Conservation (phyloP, 2,329 filamentous ascomycete genomes). For the Paecilomyces formosus region DNA sequence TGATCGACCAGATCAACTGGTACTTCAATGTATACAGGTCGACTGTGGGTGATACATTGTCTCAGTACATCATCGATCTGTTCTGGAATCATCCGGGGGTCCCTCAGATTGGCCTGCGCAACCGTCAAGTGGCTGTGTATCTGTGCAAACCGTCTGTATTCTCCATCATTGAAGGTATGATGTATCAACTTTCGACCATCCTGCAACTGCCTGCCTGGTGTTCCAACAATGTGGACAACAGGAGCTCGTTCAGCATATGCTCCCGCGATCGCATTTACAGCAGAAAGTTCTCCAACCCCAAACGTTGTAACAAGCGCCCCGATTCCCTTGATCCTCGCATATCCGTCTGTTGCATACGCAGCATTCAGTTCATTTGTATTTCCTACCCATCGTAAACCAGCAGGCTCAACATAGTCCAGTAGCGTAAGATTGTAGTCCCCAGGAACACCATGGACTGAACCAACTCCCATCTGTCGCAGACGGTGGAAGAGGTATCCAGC, state of each 20-base stretch:
- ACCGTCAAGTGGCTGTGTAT: constrained; percentile 45
- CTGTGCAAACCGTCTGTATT: constrained; percentile 18
- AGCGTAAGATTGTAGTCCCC: constrained; percentile 40
- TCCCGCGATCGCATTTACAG: not conserved
- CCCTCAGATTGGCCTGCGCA: constrained; percentile 41
- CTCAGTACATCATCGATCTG: constrained; percentile 45
- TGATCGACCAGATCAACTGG: constrained; percentile 45
- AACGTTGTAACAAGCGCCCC: not conserved
- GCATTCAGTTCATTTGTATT: not conserved
- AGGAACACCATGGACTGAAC: constrained; percentile 36
- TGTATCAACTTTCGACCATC: not conserved
- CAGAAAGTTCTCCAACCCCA: not conserved
- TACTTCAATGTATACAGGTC: constrained; percentile 41
- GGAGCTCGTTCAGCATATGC: not conserved
- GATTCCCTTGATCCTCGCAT: not conserved
- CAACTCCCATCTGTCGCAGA: constrained; percentile 30
- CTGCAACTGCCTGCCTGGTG: not conserved
- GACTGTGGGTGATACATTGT: constrained; percentile 43
- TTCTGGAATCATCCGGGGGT: constrained; percentile 39
- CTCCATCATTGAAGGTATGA: not conserved
- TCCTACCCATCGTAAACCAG: not conserved
- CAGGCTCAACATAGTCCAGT: constrained; percentile 42
- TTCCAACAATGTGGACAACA: not conserved
- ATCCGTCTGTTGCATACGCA: not conserved
- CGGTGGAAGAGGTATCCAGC: constrained; percentile 33